Conservation (phyloP, 2,329 filamentous ascomycete genomes). For the Colletotrichum filicis region DNA sequence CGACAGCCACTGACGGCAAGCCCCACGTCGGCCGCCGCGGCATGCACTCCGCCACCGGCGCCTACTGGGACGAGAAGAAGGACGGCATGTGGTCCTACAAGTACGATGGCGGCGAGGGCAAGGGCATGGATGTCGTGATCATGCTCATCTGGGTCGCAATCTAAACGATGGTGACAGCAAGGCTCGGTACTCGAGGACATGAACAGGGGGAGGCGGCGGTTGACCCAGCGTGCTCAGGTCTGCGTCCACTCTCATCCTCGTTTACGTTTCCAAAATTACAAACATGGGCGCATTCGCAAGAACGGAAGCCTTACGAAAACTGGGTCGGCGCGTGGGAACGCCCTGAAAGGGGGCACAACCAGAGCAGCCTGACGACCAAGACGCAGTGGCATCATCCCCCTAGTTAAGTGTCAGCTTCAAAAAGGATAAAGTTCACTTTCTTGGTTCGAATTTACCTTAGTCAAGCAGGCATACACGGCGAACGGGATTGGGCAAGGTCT, state of each 20-base stretch:
- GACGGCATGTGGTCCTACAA: slow-evolving; percentile 93
- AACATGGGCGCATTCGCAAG: background rate
- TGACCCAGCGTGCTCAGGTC: background rate
- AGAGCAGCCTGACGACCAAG: background rate
- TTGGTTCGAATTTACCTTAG: background rate
- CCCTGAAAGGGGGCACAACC: background rate
- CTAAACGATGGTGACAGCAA: slow-evolving; percentile 42
- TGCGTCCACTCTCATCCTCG: background rate
- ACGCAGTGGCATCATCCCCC: background rate
- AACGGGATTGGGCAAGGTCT: slow-evolving; percentile 11
- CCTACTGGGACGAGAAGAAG: slow-evolving; percentile 91
- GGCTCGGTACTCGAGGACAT: slow-evolving; percentile 7
- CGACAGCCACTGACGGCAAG: slow-evolving; percentile 71
- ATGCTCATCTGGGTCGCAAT: slow-evolving; percentile 84
- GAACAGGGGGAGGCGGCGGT: slow-evolving; percentile 35
- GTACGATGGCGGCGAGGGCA: slow-evolving; percentile 76
- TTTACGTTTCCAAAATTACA: background rate
- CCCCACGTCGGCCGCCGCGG: slow-evolving; percentile 85
- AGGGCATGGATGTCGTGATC: slow-evolving; percentile 76
- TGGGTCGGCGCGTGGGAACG: background rate
- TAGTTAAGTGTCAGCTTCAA: background rate
- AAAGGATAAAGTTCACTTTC: background rate
- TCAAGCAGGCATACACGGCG: slow-evolving; percentile 2
- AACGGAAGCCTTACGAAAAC: background rate
- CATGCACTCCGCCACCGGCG: slow-evolving; percentile 88